Conservation (phyloP, 2,329 filamentous ascomycete species). For the Epicoccum sorghinum region DNA sequence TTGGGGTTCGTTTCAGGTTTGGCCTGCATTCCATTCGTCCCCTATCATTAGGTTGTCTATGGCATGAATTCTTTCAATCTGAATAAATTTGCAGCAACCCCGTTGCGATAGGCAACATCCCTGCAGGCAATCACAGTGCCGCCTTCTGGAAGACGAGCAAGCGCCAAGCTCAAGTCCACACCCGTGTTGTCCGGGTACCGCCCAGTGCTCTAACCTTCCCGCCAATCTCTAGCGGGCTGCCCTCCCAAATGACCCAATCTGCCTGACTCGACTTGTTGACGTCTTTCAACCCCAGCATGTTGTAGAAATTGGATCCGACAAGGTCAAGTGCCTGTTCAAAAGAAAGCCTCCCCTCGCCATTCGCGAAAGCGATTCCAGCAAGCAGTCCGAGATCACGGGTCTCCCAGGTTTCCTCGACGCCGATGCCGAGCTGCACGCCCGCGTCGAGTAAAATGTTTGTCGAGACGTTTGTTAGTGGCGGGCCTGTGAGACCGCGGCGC, state of each 20-base stretch:
- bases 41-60: background rate
- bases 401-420: slow-evolving; percentile 67
- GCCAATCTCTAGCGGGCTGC: slow-evolving; percentile 66
- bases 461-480: slow-evolving; percentile 68
- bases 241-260: slow-evolving; percentile 69
- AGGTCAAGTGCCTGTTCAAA: slow-evolving; percentile 63
- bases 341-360: slow-evolving; percentile 61
- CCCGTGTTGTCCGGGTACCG: background rate
- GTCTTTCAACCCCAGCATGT: slow-evolving; percentile 59
- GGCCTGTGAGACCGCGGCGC: slow-evolving; percentile 66
- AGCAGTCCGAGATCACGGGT: slow-evolving; percentile 65
- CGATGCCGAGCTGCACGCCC: slow-evolving; percentile 64
- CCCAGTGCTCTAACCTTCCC: slow-evolving; percentile 53
- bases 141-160: background rate
- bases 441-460: slow-evolving; percentile 64
- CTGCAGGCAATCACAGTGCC: background rate
- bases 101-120: background rate
- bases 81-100: slow-evolving; percentile 2
- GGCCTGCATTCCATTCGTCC: slow-evolving; percentile 4
- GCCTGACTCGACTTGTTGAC: slow-evolving; percentile 24
- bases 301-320: slow-evolving; percentile 63
- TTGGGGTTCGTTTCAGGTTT: slow-evolving; percentile 10
- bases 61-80: slow-evolving; percentile 8
- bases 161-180: slow-evolving; percentile 15
- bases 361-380: slow-evolving; percentile 65